Base-by-base conservation (phyloP, 2,329 filamentous ascomycete genomes). In the Lecanicillium sp. region DNA sequence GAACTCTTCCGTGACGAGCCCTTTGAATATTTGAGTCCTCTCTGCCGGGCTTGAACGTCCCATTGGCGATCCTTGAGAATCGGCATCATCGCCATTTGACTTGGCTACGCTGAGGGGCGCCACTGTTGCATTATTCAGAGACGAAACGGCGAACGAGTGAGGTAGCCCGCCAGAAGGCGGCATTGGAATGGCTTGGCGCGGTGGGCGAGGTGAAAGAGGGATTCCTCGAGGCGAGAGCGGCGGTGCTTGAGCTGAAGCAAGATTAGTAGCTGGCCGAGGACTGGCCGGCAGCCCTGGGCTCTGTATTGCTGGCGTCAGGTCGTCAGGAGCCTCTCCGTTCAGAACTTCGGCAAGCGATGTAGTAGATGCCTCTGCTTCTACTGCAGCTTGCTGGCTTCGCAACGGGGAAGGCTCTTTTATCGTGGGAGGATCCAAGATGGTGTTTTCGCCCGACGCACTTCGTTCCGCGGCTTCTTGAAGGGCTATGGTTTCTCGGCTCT, bases 1-100 rank as follows among this genome's bases (percentile, higher is more conserved):
- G 55, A 88, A 90, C 47, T 94, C 85, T 0, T 95, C 87, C 0
- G 83, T 87, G 5, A 87, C 71, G 16, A 95, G 72, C 1, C 87
- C 87, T 50, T 72, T 82, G 56, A 80, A 94, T 16, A 95, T 77
- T 41, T 68, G 63, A 2, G 57, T 70, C 32, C 65, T 67, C 44
- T 65, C 66, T 1, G 53, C 51, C 2, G 64, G 62, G 42, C 61
- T 69, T 3, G 63, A 49, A 20, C 33, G 60, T 50, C 41, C 53
- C 50, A 33, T 35, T 22, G 41, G 29, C 32, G 47, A 16, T 14
- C 55, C 49, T 4, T 46, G 45, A 22, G 29, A 35, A 2, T 70
- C 64, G n/a, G 72, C 71, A 20, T 34, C 35, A 17, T 45, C 38
- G n/a, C 34, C 36, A 4, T 39, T 33, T 12, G 14, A 41, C 35